Base-by-base conservation (phyloP, 2,329 filamentous ascomycete genomes). In the Parasarocladium wereldwijsianum region DNA sequence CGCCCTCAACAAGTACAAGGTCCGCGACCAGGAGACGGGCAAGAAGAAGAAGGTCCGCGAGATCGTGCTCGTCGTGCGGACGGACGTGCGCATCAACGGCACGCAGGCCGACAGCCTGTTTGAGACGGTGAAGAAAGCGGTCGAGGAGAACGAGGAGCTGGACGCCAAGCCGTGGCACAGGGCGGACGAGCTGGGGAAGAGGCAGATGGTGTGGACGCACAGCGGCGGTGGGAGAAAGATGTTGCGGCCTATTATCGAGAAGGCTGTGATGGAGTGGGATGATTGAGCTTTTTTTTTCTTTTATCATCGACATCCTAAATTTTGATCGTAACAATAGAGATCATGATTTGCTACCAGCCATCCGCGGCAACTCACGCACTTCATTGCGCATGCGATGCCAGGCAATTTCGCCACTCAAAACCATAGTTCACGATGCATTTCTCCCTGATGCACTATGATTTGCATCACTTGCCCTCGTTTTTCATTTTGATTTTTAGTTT, bases 191-290 rank as follows among this genome's bases (percentile, higher is more conserved):
- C 41, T 62, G 25, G 49, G 51, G 1, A 43, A 39, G 6, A 47
- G 57, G 27, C 56, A 60, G 44, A 62, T 62, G 56, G 56, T 60
- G 4, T 62, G 58, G 58, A 53, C 48, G 13, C 55, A 61, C 30
- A 33, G 40, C 26, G 45, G 47, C 26, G 55, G 52, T 6, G 56
- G 57, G 2, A 47, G 58, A 29, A 62, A 62, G 41, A 38, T 58
- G 5, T 53, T 61, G 13, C 42, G 54, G 29, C 58, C 58, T 3
- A 55, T 62, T 34, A 52, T 62, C 8, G 58, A 62, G 33, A 49
- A 52, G 31, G 58, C 58, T 0, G 54, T 62, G 1, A 42, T 45
- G 38, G 38, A 32, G 0, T 60, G 57, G 57, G 50, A 56, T 17
- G 28, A 30, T 14, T 30, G 17, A 30, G n/a, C 17, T 9, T 28